Conservation (phyloP, 129 eudicot genomes). For the Flaveria robusta region DNA sequence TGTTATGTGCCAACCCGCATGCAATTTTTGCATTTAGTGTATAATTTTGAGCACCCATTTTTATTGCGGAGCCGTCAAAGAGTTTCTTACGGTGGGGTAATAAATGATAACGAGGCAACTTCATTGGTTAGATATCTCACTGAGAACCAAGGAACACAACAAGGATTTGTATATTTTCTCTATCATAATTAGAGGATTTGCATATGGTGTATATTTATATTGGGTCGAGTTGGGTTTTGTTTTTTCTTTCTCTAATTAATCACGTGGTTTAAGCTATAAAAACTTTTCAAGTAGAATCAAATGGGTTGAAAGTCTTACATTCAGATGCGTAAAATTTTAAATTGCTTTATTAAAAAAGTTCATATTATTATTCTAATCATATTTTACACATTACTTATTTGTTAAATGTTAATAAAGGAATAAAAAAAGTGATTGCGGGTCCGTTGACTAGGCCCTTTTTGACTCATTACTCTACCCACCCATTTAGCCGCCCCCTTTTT, state of each 20-base stretch:
- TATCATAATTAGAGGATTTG: background rate
- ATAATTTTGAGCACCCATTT: background rate
- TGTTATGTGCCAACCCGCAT: constrained; percentile 3
- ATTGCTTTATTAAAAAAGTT: no score
- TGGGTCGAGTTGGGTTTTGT: background rate
- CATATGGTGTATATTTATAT: background rate
- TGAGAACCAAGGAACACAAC: background rate
- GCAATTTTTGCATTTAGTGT: constrained; percentile 4
- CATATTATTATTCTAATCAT: no score
- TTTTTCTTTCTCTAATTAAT: background rate
- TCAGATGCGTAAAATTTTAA: no score
- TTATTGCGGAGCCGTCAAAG: background rate
- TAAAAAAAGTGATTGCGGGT: background rate
- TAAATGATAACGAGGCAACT: constrained; percentile 2
- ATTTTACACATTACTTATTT: background rate
- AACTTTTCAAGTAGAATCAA: background rate
- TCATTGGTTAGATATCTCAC: constrained; percentile 10
- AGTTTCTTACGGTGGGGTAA: background rate
- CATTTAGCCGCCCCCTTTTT: no score
- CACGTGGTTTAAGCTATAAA: background rate
- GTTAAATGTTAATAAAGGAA: background rate
- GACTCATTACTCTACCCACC: no score
- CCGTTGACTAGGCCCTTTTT: no score
- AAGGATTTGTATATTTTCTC: background rate
- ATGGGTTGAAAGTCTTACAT: background rate